Conservation (phyloP, 352 stramenopile genomes). For the Pythium chondricola region DNA sequence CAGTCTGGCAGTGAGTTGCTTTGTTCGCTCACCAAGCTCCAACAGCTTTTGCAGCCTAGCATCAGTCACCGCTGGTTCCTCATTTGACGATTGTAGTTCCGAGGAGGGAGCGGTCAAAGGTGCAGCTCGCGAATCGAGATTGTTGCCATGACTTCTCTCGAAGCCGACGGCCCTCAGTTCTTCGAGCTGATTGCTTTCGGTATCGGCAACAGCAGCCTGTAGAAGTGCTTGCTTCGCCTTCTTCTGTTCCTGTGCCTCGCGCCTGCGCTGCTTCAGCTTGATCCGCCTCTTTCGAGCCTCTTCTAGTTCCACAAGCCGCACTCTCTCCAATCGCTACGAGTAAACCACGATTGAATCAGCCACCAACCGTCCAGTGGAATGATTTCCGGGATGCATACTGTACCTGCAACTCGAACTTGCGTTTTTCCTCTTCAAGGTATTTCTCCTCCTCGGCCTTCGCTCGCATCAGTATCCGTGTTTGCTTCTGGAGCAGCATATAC, state of each 20-base stretch:
- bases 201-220: background rate
- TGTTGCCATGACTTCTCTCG: background rate
- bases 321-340: slow-evolving; percentile 21
- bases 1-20: slow-evolving; percentile 11
- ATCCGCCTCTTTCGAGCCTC: slow-evolving; percentile 13
- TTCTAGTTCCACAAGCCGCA: slow-evolving; percentile 15
- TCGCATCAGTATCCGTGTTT: slow-evolving; percentile 28
- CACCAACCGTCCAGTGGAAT: too few relatives aligned
- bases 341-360: background rate
- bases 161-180: background rate
- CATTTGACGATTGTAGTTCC: too few relatives aligned
- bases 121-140: background rate
- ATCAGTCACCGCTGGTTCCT: too few relatives aligned
- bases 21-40: slow-evolving; percentile 13
- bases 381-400: too few relatives aligned
- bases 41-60: slow-evolving; percentile 16
- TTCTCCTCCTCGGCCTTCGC: slow-evolving; percentile 30
- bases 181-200: background rate
- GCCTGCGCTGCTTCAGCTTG: slow-evolving; percentile 14
- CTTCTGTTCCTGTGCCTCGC: slow-evolving; percentile 1
- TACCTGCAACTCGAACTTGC: slow-evolving; percentile 46
- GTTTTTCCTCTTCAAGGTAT: slow-evolving; percentile 25
- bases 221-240: background rate
- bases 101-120: background rate
- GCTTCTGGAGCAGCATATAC: slow-evolving; percentile 63